phyloP scores from a whole-genome alignment of 176 grass and related monocot genomes.

The Hyparrhenia diplandra region DNA sequence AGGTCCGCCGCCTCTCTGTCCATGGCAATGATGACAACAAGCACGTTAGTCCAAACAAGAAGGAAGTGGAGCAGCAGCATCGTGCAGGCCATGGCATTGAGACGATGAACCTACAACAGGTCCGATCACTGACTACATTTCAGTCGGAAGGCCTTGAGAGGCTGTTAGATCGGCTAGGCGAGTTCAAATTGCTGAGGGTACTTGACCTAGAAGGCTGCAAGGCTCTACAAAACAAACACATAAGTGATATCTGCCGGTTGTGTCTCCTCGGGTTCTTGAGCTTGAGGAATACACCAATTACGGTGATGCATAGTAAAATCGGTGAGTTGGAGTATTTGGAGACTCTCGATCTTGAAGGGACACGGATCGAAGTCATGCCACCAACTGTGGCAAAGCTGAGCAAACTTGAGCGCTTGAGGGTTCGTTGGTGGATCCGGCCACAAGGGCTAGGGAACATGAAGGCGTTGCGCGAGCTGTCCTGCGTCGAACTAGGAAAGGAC shows the following conservation, averaged over 20 bases:
- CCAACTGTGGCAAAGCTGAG: neutral
- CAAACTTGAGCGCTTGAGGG: neutral
- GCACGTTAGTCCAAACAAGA: neutral
- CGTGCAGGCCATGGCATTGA: neutral
- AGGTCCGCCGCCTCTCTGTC: neutral
- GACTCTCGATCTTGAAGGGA: neutral
- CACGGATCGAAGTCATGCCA: neutral
- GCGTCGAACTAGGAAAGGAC: too few species aligned
- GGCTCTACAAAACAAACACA: neutral
- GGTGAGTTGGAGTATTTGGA: neutral
- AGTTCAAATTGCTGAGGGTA: too few species aligned
- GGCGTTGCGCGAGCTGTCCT: too few species aligned
- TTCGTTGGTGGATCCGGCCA: too few species aligned
- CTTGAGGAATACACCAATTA: neutral
- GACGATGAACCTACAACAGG: neutral
- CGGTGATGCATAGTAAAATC: neutral
- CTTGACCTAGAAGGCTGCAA: slow-evolving; percentile 9
- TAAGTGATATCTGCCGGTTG: neutral
- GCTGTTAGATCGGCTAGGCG: too few species aligned
- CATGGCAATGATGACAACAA: neutral
- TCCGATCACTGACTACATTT: neutral
- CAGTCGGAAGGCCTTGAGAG: neutral
- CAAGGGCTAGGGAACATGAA: too few species aligned
- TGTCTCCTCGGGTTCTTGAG: neutral
- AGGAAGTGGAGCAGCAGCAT: neutral